Conservation (phyloP, 2,329 filamentous ascomycete genomes). For the Fusarium papillatum region DNA sequence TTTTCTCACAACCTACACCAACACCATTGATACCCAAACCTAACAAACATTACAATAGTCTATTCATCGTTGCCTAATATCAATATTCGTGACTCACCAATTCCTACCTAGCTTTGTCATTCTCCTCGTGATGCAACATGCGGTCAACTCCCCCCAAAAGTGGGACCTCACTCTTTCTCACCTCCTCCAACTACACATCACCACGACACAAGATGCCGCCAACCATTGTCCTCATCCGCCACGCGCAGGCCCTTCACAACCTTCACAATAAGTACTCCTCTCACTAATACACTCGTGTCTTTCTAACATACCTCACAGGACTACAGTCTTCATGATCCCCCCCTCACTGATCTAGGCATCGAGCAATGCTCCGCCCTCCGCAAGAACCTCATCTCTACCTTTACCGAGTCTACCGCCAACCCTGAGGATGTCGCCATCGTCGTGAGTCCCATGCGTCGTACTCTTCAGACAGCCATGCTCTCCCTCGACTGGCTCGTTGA, state of each 20-base stretch:
- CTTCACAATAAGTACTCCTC: constrained; percentile 59
- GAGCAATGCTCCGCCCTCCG: constrained; percentile 62
- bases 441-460: constrained; percentile 75
- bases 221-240: constrained; percentile 85
- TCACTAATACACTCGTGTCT: not conserved
- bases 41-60: not conserved
- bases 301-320: constrained; percentile 54
- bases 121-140: constrained; percentile 7
- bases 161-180: constrained; percentile 7
- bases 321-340: constrained; percentile 63
- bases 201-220: constrained; percentile 59
- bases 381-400: constrained; percentile 54
- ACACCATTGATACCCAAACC: not conserved
- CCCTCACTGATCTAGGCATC: constrained; percentile 62
- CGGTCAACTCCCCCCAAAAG: constrained; percentile 8
- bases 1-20: not conserved
- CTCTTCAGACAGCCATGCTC: constrained; percentile 73
- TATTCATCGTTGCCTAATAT: not conserved
- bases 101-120: not conserved
- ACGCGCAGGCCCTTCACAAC: constrained; percentile 81
- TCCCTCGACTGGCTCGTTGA: constrained; percentile 71
- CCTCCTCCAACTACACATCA: constrained; percentile 16
- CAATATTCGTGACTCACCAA: not conserved
- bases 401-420: constrained; percentile 48
- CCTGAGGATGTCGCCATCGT: constrained; percentile 64